phyloP scores from a whole-genome alignment of 2,329 filamentous ascomycete genomes.

The Cladosporium colombiae region DNA sequence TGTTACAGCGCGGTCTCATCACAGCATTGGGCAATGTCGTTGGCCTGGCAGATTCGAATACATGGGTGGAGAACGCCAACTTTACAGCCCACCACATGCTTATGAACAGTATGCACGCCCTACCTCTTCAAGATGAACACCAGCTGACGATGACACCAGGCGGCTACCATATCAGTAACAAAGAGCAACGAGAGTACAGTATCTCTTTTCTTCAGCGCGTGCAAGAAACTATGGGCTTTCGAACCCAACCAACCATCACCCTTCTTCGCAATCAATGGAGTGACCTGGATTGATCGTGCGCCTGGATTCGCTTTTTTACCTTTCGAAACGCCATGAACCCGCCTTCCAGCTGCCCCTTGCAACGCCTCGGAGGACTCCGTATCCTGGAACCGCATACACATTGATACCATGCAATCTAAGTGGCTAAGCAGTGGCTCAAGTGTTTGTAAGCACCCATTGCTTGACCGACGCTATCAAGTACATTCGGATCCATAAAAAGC shows the following conservation, averaged over 20 bases:
- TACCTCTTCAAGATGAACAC: neutral
- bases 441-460: neutral
- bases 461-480: neutral
- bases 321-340: neutral
- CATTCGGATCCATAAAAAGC: neutral
- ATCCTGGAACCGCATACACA: neutral
- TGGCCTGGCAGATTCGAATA: conserved; percentile 28
- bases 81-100: conserved; percentile 30
- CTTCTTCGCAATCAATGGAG: conserved; percentile 28
- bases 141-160: neutral
- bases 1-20: conserved; percentile 19
- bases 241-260: conserved; percentile 23
- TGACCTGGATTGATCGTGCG: conserved; percentile 24
- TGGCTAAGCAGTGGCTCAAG: neutral
- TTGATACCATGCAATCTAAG: neutral
- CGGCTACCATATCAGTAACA: conserved; percentile 28
- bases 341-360: neutral
- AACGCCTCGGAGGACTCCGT: neutral
- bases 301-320: neutral
- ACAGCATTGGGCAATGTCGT: conserved; percentile 25
- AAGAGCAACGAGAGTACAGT: conserved; percentile 24
- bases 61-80: conserved; percentile 28
- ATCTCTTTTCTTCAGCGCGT: conserved; percentile 25
- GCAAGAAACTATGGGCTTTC: conserved; percentile 26
- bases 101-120: conserved; percentile 15